phyloP scores from a whole-genome alignment of 1,284 basidiomycete species.

The Cerioporus squamosus region DNA sequence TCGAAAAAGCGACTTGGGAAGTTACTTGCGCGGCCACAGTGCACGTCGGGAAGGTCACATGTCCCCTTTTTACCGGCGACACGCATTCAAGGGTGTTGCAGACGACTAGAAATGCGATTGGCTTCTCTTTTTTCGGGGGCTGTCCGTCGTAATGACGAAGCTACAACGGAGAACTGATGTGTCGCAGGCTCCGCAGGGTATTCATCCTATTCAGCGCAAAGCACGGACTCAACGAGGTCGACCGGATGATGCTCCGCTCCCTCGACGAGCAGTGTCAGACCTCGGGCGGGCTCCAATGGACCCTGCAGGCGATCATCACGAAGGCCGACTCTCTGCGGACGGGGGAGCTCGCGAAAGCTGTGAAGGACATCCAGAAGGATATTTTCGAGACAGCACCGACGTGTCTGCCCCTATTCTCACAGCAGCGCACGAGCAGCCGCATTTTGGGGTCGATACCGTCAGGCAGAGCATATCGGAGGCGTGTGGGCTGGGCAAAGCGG shows the following conservation, averaged over 20 bases:
- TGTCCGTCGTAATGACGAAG: neutral
- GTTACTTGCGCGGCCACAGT: slow-evolving; percentile 27
- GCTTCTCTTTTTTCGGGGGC: neutral
- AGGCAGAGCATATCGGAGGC: slow-evolving; percentile 60
- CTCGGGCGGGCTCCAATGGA: slow-evolving; percentile 47
- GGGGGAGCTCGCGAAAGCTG: slow-evolving; percentile 35
- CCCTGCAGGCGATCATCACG: slow-evolving; percentile 73
- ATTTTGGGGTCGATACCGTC: slow-evolving; percentile 60
- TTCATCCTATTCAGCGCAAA: slow-evolving; percentile 72
- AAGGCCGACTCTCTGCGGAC: slow-evolving; percentile 60
- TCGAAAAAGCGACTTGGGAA: no score
- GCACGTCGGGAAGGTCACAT: neutral
- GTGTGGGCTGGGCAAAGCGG: slow-evolving; percentile 41
- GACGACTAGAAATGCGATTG: neutral
- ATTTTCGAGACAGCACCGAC: slow-evolving; percentile 60
- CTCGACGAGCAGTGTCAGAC: slow-evolving; percentile 47
- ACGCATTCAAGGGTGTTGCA: neutral
- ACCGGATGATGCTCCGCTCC: slow-evolving; percentile 62
- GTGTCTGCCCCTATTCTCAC: slow-evolving; percentile 68
- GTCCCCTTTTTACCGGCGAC: neutral
- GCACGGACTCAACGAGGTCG: slow-evolving; percentile 60
- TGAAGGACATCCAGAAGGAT: slow-evolving; percentile 37
- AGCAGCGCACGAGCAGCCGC: slow-evolving; percentile 47
- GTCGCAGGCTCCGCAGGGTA: slow-evolving; percentile 63
- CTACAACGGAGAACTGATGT: neutral